A percentile compares a stretch with the other conserved stretches of the same genome.
Evolutionary conservation across 805 yeast species (phyloP).

Genomic region (Allodekkera sacchari): DNA sequence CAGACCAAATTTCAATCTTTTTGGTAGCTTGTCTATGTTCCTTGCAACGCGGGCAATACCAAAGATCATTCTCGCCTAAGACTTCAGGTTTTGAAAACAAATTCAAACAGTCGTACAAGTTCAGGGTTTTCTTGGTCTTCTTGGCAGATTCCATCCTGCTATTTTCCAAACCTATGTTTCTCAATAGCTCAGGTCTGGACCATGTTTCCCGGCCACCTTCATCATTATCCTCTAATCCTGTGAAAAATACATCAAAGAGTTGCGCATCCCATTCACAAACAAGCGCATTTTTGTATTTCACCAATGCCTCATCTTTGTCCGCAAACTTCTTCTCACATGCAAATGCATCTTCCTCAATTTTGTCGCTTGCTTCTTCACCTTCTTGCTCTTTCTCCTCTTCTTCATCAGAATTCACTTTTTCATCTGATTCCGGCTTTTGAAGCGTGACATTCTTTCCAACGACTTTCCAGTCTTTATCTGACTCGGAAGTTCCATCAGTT

Average conservation of each 20-base stretch:
- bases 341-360: background rate
- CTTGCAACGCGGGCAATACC: slow-evolving; percentile 90
- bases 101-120: slow-evolving; percentile 67
- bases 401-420: background rate
- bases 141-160: slow-evolving; percentile 27
- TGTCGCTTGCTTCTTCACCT: slow-evolving; percentile 1
- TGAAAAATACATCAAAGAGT: slow-evolving; percentile 43
- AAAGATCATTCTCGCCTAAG: slow-evolving; percentile 77
- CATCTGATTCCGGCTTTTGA: too few species aligned
- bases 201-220: slow-evolving; percentile 48
- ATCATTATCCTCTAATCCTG: slow-evolving; percentile 35
- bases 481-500: too few species aligned
- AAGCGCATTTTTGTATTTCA: slow-evolving; percentile 30
- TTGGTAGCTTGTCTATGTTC: slow-evolving; percentile 89
- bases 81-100: slow-evolving; percentile 76
- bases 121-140: slow-evolving; percentile 31
- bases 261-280: slow-evolving; percentile 63
- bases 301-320: slow-evolving; percentile 12
- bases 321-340: slow-evolving; percentile 8
- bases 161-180: slow-evolving; percentile 48
- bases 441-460: too few species aligned
- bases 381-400: slow-evolving; percentile 3
- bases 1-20: slow-evolving; percentile 85
- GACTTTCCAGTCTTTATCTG: too few species aligned
- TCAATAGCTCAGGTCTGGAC: slow-evolving; percentile 40